A percentile compares a stretch with the other conserved stretches of the same genome.
Conservation (phyloP, 805 yeast species). For the Candida easanensis region DNA sequence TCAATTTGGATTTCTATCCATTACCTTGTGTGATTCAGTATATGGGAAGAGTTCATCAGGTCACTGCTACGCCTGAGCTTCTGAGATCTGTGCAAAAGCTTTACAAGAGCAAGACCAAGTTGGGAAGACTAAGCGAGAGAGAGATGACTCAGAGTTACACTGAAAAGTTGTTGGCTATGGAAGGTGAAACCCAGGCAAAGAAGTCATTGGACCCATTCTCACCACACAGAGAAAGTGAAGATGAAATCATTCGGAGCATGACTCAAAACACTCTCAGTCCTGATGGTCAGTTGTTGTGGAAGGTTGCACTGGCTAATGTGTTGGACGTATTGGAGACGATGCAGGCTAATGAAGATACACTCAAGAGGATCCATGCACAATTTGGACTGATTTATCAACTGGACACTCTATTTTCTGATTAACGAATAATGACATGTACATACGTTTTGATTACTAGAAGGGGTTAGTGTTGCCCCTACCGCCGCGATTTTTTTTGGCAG, state of each 20-base stretch:
- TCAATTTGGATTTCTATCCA: constrained; percentile 16
- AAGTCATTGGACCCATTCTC: constrained; percentile 18
- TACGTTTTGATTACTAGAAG: background rate
- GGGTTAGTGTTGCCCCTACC: background rate
- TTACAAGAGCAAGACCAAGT: background rate
- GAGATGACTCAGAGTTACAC: background rate
- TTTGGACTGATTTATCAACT: constrained; percentile 11
- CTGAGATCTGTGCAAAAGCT: constrained; percentile 5
- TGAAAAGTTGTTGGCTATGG: constrained; percentile 1
- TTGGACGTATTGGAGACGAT: constrained; percentile 8
- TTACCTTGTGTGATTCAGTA: constrained; percentile 24
- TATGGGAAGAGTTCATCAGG: constrained; percentile 20
- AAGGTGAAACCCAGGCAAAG: background rate
- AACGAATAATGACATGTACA: background rate
- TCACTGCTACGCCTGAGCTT: constrained; percentile 10
- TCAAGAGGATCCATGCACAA: constrained; percentile 10
- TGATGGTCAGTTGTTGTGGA: constrained; percentile 11
- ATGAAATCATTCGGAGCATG: background rate
- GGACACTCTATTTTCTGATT: constrained; percentile 5
- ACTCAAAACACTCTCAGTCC: background rate
- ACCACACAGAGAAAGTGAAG: constrained; percentile 1
- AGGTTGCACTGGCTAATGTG: constrained; percentile 12
- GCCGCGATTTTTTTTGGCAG: background rate
- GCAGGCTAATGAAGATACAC: constrained; percentile 5
- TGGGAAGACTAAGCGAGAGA: background rate